Evolutionary conservation across 306 rosid genomes (phyloP), one percentile per base, ranked within the genome.

Genomic region (Dalbergia oliveri): DNA sequence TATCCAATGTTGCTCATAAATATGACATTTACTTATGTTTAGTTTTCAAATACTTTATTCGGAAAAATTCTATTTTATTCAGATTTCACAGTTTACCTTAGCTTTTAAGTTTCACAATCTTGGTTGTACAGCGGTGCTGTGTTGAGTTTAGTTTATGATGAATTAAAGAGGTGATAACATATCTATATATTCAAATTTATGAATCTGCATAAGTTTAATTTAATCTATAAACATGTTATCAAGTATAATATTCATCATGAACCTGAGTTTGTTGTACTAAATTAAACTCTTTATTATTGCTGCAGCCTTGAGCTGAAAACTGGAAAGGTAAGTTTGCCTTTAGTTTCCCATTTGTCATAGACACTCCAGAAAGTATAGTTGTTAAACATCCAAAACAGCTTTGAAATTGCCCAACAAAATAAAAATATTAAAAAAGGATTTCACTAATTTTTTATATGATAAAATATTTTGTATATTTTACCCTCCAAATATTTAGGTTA

Each of bases 321-420:
- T 21, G 18, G 23, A 4, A 3, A 0, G 33, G 9, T 21, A 44
- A 44, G 11, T 43, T 15, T 50, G 23, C 33, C 50, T 19, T 49
- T 43, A 19, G 4, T 10, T 18, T 51, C 62, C 33, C 39, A 8
- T 45, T 66, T 59, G 43, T 66, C 47, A 19, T 47, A 37, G 37
- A 53, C 44, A n/a, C 68, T 53, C 16, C 41, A 33, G 56, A 54
- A 69, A 54, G 12, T 8, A 18, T 10, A 34, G 37, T 53, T 13
- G 58, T 64, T 57, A n/a, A 56, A 56, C 50, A 12, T 45, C 49
- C 14, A 58, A 72, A 49, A 26, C 19, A 35, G 53, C 47, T 59
- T 59, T 49, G 77, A 21, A 81, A 72, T 66, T 34, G 58, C 74
- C 68, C 15, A 41, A 72, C 35, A n/a, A n/a, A n/a, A n/a, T n/a